phyloP scores from a whole-genome alignment of 208 protist genomes.

The Acanthamoeba castellanii region DNA sequence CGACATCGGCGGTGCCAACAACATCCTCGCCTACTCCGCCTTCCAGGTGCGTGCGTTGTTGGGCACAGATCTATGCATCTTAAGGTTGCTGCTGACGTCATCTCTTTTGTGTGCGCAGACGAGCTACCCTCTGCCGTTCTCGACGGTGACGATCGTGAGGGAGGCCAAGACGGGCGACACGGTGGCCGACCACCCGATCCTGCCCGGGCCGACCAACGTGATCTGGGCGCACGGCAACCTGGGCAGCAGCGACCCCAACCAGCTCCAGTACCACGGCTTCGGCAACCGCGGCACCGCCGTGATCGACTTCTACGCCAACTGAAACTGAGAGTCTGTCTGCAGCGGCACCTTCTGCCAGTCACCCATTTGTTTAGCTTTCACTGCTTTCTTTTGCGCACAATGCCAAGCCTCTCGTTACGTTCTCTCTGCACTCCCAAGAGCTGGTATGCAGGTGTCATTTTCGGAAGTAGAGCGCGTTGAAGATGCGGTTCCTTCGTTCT shows the following conservation, averaged over 20 bases:
- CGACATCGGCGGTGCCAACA: conserved; percentile 16
- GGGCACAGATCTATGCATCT: neutral
- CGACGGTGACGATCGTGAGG: neutral
- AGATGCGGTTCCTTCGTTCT: neutral
- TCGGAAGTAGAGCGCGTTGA: neutral
- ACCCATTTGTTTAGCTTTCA: too few relatives aligned
- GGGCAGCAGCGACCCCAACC: conserved; percentile 4
- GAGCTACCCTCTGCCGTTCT: neutral
- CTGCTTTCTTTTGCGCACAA: too few relatives aligned
- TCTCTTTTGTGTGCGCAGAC: neutral
- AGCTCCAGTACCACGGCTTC: neutral
- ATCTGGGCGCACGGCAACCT: conserved; percentile 20
- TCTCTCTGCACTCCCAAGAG: too few relatives aligned
- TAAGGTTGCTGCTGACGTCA: neutral
- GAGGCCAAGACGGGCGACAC: conserved; percentile 26
- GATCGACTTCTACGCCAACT: conserved; percentile 40
- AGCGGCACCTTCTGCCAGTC: neutral
- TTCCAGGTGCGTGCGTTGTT: neutral
- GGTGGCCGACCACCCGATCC: conserved; percentile 4
- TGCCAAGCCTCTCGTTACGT: too few relatives aligned
- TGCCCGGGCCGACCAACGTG: neutral
- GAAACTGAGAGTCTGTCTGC: too few relatives aligned
- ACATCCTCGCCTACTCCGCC: conserved; percentile 56
- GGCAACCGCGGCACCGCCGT: neutral
- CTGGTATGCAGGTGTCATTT: neutral